Conservation (phyloP, 2,329 filamentous ascomycete genomes). For the Sclerotinia borealis region DNA sequence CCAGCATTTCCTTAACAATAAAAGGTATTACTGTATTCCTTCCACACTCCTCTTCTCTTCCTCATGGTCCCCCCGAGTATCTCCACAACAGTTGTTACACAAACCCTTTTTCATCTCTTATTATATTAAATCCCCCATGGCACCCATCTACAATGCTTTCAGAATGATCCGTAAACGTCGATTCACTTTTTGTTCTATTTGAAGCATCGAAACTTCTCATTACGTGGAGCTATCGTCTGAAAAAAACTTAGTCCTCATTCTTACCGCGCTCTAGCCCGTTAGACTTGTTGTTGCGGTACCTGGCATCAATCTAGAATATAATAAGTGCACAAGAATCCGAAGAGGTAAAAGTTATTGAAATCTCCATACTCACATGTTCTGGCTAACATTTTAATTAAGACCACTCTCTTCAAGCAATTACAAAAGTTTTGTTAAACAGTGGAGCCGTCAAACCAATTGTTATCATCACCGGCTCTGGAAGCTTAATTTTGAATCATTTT, state of each 20-base stretch:
- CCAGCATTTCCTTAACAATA: not conserved
- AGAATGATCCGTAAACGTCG: slow-evolving; percentile 30
- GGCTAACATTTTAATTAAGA: slow-evolving; percentile 9
- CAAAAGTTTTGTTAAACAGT: not conserved
- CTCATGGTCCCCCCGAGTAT: not conserved
- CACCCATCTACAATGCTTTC: slow-evolving; percentile 20
- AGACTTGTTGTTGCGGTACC: not conserved
- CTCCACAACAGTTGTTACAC: slow-evolving; percentile 24
- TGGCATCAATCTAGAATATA: not conserved
- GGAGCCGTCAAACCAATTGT: not conserved
- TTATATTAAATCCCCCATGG: slow-evolving; percentile 17
- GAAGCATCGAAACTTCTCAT: slow-evolving; percentile 15
- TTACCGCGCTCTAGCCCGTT: not conserved
- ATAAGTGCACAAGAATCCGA: not conserved
- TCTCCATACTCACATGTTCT: slow-evolving; percentile 2
- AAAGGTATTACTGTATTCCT: slow-evolving; percentile 6
- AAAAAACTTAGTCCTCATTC: not conserved
- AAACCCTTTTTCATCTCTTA: slow-evolving; percentile 15
- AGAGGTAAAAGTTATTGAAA: slow-evolving; percentile 1
- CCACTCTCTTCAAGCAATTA: not conserved
- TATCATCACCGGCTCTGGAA: slow-evolving; percentile 2
- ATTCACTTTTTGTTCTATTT: slow-evolving; percentile 31
- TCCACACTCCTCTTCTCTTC: slow-evolving; percentile 3
- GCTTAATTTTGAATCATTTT: slow-evolving; percentile 2
- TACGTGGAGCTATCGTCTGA: slow-evolving; percentile 4